Base-by-base conservation (phyloP, 441 rosid genomes). In the Gossypium schwendimanii region DNA sequence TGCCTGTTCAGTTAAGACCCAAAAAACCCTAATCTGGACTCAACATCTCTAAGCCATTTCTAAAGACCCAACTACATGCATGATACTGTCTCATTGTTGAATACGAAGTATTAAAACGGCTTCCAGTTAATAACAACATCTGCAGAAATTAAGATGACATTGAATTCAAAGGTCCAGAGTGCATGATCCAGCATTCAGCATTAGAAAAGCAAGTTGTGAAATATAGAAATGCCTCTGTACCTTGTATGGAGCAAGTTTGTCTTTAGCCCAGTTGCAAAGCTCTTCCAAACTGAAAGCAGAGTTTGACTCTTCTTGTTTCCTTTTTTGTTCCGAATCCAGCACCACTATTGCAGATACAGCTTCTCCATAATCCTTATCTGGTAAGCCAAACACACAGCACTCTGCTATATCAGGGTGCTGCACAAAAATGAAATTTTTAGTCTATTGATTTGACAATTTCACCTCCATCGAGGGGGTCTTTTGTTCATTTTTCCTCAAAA, bases 221-320 rank as follows among this genome's bases (percentile, higher is more conserved):
- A 72, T 28, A 36, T 31, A 69, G 68, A 2, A 54, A 69, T 11
- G 61, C 26, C 71, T 65, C 31, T 60, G 70, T 85, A 93, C 99
- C 98, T 95, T 95, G 90, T 95, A 93, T 9, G 99, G 97, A 41
- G 99, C 97, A 73, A 95, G 95, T 80, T 86, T 93, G 73, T 90
- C 95, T 84, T 91, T 90, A n/a, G 99, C 98, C 95, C 91, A 91
- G 70, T 81, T 67, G 49, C 89, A 49, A n/a, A 93, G 94, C 79
- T 91, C 94, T 76, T 88, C 87, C 87, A 93, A 84, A 78, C 85
- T 90, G 57, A 95, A 69, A 18, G 83, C 82, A 72, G 90, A 87
- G 73, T 83, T 86, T 18, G 76, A 80, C 49, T 87, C 86, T 36
- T 84, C 86, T 50, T 66, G 66, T 75, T 78, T 84, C 73, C 71